These are phyloP conservation scores for Fraxinus nigra DNA, from an alignment of 305 asterid genomes.

Conservation along the genomic window DNA sequence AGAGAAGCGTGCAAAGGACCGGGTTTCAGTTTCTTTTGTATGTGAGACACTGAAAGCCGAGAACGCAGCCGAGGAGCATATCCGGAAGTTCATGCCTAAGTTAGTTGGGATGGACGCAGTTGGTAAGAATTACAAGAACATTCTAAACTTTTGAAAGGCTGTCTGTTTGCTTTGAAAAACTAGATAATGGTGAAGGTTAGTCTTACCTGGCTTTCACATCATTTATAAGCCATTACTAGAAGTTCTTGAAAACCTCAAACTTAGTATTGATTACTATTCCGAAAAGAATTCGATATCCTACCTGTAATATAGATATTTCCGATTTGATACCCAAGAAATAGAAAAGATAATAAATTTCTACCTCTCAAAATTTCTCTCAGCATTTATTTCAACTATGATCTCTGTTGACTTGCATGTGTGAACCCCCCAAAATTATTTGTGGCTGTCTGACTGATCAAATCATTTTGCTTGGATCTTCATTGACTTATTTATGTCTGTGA, in stretches of 20 bases:
- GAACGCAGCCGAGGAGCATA: conserved; percentile 86
- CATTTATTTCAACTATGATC: not conserved
- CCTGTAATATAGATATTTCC: not conserved
- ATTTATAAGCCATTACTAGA: not conserved
- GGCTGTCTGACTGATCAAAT: conserved; percentile 1
- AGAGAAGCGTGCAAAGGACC: conserved; percentile 53
- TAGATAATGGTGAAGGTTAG: not conserved
- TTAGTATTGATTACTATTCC: not conserved
- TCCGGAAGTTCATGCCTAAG: conserved; percentile 90
- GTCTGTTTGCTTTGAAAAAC: not conserved
- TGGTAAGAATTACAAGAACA: conserved; percentile 45
- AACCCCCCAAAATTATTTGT: not conserved
- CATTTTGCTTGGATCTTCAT: conserved; percentile 4
- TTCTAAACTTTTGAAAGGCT: not conserved
- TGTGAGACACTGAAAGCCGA: conserved; percentile 95
- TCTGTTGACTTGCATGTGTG: not conserved
- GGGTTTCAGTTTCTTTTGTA: conserved; percentile 64
- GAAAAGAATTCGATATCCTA: not conserved
- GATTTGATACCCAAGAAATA: not conserved
- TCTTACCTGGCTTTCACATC: not conserved
- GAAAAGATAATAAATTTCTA: not conserved
- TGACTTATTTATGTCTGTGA: not conserved
- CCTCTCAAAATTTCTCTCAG: not conserved
- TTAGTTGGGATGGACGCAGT: conserved; percentile 83
- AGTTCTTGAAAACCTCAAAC: not conserved